A percentile compares a stretch with the other conserved stretches of the same genome.
phyloP scores from a whole-genome alignment of 2,329 filamentous ascomycete species.

The Rhinocladiella similis region DNA sequence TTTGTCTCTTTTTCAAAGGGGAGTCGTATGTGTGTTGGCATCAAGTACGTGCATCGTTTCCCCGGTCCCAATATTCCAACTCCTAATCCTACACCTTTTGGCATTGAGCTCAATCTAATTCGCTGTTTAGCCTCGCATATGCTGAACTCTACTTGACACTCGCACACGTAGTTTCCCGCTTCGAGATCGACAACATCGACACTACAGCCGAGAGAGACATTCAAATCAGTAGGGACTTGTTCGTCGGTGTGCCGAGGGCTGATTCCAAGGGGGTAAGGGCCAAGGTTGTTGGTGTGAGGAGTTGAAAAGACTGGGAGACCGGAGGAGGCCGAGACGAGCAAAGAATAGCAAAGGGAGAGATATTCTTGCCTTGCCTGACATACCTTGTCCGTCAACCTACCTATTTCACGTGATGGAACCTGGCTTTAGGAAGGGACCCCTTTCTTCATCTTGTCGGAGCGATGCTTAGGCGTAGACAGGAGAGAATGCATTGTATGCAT shows the following conservation, averaged over 20 bases:
- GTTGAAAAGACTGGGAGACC: neutral
- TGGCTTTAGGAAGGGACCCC: too few species aligned
- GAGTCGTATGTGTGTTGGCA: slow-evolving; percentile 43
- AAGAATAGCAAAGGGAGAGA: too few species aligned
- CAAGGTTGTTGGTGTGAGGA: neutral
- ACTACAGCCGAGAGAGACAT: slow-evolving; percentile 21
- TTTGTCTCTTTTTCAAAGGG: slow-evolving; percentile 45
- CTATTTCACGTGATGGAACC: too few species aligned
- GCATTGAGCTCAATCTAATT: neutral
- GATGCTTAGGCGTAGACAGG: too few species aligned
- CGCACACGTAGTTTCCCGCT: slow-evolving; percentile 17
- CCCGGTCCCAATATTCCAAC: neutral
- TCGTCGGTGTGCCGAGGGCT: slow-evolving; percentile 3
- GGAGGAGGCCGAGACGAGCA: too few species aligned
- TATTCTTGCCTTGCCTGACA: too few species aligned
- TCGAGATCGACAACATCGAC: slow-evolving; percentile 26
- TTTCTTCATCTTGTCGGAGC: too few species aligned
- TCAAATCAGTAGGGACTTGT: slow-evolving; percentile 24
- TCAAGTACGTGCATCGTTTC: slow-evolving; percentile 30
- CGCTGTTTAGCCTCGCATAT: slow-evolving; percentile 15
- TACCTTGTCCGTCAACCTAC: too few species aligned
- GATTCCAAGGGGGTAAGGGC: neutral
- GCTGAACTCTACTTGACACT: slow-evolving; percentile 26
- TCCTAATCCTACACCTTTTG: neutral
- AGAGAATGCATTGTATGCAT: too few species aligned